phyloP scores from a whole-genome alignment of 1,284 basidiomycete genomes.

The Ceratobasidium sp. region DNA sequence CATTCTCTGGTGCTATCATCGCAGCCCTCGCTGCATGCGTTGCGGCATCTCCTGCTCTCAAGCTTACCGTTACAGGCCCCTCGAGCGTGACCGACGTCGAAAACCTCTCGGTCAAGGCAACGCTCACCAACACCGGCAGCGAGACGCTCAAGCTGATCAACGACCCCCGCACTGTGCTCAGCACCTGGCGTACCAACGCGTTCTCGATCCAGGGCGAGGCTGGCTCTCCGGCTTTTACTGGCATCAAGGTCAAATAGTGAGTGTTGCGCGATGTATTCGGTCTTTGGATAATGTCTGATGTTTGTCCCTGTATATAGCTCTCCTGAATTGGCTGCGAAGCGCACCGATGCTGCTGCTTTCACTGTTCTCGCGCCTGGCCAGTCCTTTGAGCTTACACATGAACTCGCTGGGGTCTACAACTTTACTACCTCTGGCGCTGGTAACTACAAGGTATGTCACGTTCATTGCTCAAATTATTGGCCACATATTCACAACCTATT shows the following conservation, averaged over 20 bases:
- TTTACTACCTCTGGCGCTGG: conserved; percentile 44
- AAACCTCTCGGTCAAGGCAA: conserved; percentile 30
- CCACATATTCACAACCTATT: neutral
- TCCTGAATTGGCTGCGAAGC: conserved; percentile 23
- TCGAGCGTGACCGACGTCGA: conserved; percentile 53
- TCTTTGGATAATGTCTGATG: neutral
- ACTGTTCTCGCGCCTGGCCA: conserved; percentile 47
- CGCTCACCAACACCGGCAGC: conserved; percentile 40
- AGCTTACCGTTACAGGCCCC: conserved; percentile 55
- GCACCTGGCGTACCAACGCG: conserved; percentile 62
- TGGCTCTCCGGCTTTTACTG: conserved; percentile 36
- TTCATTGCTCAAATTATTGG: no score
- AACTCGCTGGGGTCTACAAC: conserved; percentile 49
- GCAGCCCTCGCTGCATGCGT: conserved; percentile 11
- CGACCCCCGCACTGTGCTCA: conserved; percentile 47
- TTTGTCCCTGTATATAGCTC: conserved; percentile 20
- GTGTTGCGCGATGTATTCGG: neutral
- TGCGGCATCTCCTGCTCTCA: conserved; percentile 28
- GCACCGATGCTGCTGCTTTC: neutral
- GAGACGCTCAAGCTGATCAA: conserved; percentile 55
- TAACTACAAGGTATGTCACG: conserved; percentile 5
- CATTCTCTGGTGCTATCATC: conserved; percentile 14
- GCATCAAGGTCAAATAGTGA: conserved; percentile 40
- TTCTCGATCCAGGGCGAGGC: conserved; percentile 59
- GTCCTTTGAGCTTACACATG: conserved; percentile 43